A percentile compares a stretch with the other conserved stretches of the same genome.
Conservation (phyloP, 345 rosid species). For the Crucihimalaya himalaica region DNA sequence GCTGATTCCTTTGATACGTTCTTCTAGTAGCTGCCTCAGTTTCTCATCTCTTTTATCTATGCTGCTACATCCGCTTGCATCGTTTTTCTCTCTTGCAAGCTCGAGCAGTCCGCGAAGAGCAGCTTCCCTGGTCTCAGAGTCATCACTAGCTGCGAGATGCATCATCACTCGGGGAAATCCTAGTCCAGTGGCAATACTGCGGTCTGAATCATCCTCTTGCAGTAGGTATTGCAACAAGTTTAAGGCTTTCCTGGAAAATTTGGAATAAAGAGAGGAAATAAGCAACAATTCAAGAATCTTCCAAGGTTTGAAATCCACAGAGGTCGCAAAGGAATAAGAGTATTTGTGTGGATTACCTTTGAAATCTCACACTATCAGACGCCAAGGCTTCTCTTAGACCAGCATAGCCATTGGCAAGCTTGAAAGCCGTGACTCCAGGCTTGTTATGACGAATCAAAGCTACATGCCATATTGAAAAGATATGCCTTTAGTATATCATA, state of each 20-base stretch:
- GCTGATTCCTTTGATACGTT: constrained; percentile 61
- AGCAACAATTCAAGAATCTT: background rate
- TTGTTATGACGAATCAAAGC: constrained; percentile 94
- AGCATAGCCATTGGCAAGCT: constrained; percentile 85
- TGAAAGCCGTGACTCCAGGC: constrained; percentile 77
- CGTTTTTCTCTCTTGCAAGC: constrained; percentile 53
- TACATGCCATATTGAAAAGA: constrained; percentile 33
- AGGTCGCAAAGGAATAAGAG: background rate
- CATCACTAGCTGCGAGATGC: constrained; percentile 81
- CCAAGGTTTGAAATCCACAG: background rate
- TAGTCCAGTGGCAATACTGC: constrained; percentile 59
- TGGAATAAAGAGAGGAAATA: background rate
- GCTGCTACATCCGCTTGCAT: constrained; percentile 37
- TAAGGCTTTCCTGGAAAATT: constrained; percentile 77
- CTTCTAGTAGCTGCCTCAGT: constrained; percentile 70
- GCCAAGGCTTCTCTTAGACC: constrained; percentile 79
- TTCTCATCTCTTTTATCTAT: constrained; percentile 56
- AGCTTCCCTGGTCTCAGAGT: constrained; percentile 80
- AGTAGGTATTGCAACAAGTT: constrained; percentile 85
- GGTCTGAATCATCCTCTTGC: constrained; percentile 70
- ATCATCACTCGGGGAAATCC: constrained; percentile 86
- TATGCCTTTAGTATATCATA: background rate
- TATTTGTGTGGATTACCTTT: constrained; percentile 54
- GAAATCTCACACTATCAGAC: constrained; percentile 73
- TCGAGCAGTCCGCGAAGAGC: constrained; percentile 79